These are phyloP conservation scores for Trifolium repens DNA, from an alignment of 306 rosid genomes.

Conservation along the genomic window DNA sequence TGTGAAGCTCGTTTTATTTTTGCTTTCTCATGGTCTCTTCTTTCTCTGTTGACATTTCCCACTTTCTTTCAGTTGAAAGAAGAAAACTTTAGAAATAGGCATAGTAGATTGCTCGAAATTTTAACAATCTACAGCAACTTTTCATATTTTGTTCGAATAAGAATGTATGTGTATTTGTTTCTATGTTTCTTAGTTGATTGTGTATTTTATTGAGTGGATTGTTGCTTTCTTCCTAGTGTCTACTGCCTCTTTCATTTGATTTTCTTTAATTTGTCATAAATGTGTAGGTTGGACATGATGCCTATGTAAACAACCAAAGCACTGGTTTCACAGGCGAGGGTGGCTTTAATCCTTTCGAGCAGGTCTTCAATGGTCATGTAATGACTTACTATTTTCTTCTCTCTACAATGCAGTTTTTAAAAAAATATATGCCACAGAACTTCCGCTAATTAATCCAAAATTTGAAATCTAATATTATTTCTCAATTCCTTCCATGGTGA, in stretches of 20 bases:
- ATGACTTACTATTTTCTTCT: constrained; percentile 35
- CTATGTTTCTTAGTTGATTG: constrained; percentile 17
- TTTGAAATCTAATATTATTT: constrained; percentile 38
- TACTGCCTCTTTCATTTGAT: constrained; percentile 16
- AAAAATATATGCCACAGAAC: constrained; percentile 9
- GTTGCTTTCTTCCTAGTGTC: constrained; percentile 33
- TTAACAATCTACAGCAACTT: constrained; percentile 4
- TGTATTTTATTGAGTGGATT: constrained; percentile 33
- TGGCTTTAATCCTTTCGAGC: constrained; percentile 73
- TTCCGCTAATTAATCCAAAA: constrained; percentile 2
- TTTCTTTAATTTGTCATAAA: constrained; percentile 30
- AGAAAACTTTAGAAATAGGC: constrained; percentile 8
- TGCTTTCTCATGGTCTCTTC: constrained; percentile 4
- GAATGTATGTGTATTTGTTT: constrained; percentile 32
- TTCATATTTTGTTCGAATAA: neutral
- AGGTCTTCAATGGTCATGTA: constrained; percentile 74
- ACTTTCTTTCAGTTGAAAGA: neutral
- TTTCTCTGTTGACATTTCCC: constrained; percentile 10
- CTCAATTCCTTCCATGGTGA: constrained; percentile 43
- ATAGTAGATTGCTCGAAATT: constrained; percentile 12
- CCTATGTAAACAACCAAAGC: constrained; percentile 65
- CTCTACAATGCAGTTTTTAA: constrained; percentile 12
- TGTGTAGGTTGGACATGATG: constrained; percentile 82
- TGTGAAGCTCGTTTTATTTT: neutral
- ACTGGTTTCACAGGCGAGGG: constrained; percentile 62